Conservation (phyloP, 495 filamentous ascomycete species). For the Xylaria intraflava region DNA sequence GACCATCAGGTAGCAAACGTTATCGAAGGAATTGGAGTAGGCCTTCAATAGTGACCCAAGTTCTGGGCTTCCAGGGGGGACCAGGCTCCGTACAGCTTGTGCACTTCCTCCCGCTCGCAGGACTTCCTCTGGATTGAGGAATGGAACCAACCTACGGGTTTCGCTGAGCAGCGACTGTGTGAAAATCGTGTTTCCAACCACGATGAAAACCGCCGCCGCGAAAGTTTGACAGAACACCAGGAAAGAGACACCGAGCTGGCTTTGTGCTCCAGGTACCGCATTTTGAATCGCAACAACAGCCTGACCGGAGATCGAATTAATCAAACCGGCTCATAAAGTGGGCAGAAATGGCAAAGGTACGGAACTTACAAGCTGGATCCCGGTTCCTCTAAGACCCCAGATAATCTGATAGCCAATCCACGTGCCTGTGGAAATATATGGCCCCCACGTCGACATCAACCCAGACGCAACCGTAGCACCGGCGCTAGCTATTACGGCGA, state of each 20-base stretch:
- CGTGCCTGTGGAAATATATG: slow-evolving; percentile 36
- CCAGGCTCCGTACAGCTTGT: slow-evolving; percentile 32
- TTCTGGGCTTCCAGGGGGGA: slow-evolving; percentile 33
- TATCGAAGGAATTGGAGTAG: slow-evolving; percentile 37
- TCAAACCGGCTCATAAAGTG: slow-evolving; percentile 27
- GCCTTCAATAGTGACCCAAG: slow-evolving; percentile 32
- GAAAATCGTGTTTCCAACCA: slow-evolving; percentile 47
- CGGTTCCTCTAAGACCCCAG: slow-evolving; percentile 44
- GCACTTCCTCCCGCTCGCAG: slow-evolving; percentile 33
- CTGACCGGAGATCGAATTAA: slow-evolving; percentile 9
- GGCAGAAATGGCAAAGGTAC: slow-evolving; percentile 22
- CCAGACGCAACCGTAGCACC: slow-evolving; percentile 51
- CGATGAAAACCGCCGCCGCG: slow-evolving; percentile 45
- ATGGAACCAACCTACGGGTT: slow-evolving; percentile 32
- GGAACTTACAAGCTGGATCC: slow-evolving; percentile 38
- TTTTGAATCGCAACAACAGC: slow-evolving; percentile 51
- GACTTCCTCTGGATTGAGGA: slow-evolving; percentile 30
- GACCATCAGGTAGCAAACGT: slow-evolving; percentile 37
- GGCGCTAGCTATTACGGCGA: slow-evolving; percentile 43
- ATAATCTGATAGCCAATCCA: slow-evolving; percentile 61
- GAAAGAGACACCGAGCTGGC: slow-evolving; percentile 45
- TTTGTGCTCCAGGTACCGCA: slow-evolving; percentile 34
- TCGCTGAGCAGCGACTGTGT: slow-evolving; percentile 35
- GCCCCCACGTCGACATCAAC: slow-evolving; percentile 44
- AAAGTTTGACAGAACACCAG: slow-evolving; percentile 50